Conservation (phyloP, 78 protist species). For the Dictyostelium discoideum region dicty_2.7 NC_007091.3:680501-681000, state of each 20-base stretch:
- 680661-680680: conserved; percentile 53
- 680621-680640: conserved; percentile 60
- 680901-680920: conserved; percentile 43
- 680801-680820: not conserved
- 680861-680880: conserved; percentile 54
- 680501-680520: conserved; percentile 14
- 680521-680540: conserved; percentile 63
- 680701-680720: conserved; percentile 54
- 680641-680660: conserved; percentile 67
- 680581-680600: conserved; percentile 63
- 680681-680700: conserved; percentile 60
- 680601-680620: conserved; percentile 59
- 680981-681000: conserved; percentile 14
- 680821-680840: conserved; percentile 21
- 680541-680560: conserved; percentile 27
- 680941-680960: conserved; percentile 6
- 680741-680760: conserved; percentile 39
- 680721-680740: conserved; percentile 77
- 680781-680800: conserved; percentile 59
- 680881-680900: conserved; percentile 21
- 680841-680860: conserved; percentile 49
- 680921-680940: not conserved
- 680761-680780: conserved; percentile 71
- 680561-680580: conserved; percentile 55
- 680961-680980: conserved; percentile 23